phyloP scores from a whole-genome alignment of 441 rosid genomes.

The Bocquillonia castaneifolia region DNA sequence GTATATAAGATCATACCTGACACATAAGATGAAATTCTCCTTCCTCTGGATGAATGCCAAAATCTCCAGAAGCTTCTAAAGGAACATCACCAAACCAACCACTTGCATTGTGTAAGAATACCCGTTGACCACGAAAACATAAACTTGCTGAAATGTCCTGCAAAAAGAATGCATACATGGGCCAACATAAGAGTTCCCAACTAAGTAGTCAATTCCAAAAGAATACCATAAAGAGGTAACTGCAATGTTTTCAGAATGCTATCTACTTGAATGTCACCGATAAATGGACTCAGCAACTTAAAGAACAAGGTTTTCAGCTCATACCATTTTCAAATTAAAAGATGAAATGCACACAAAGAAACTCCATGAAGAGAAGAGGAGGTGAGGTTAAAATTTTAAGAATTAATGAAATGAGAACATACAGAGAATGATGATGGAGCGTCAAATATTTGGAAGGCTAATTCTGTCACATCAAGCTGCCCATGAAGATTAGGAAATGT shows the following conservation, averaged over 20 bases:
- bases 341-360: constrained; percentile 9
- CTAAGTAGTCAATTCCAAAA: background rate
- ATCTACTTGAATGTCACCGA: too few relatives aligned
- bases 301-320: background rate
- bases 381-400: constrained; percentile 16
- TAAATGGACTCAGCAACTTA: too few relatives aligned
- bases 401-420: constrained; percentile 36
- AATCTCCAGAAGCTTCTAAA: constrained; percentile 98
- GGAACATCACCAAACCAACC: constrained; percentile 98
- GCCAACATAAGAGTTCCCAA: background rate
- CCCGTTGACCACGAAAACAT: constrained; percentile 91
- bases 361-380: constrained; percentile 20
- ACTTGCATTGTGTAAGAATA: constrained; percentile 87
- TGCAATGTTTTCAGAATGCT: background rate
- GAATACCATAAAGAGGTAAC: background rate
- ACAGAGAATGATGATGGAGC: constrained; percentile 91
- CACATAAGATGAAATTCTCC: constrained; percentile 99
- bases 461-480: constrained; percentile 85
- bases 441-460: constrained; percentile 81
- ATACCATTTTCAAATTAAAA: constrained; percentile 3
- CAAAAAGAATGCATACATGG: constrained; percentile 16
- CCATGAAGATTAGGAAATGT: constrained; percentile 95
- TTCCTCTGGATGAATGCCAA: constrained; percentile 97
- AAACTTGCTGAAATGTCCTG: constrained; percentile 86
- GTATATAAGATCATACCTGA: constrained; percentile 49